phyloP scores from a whole-genome alignment of 106 monocot species.

The Posidonia australis region DNA sequence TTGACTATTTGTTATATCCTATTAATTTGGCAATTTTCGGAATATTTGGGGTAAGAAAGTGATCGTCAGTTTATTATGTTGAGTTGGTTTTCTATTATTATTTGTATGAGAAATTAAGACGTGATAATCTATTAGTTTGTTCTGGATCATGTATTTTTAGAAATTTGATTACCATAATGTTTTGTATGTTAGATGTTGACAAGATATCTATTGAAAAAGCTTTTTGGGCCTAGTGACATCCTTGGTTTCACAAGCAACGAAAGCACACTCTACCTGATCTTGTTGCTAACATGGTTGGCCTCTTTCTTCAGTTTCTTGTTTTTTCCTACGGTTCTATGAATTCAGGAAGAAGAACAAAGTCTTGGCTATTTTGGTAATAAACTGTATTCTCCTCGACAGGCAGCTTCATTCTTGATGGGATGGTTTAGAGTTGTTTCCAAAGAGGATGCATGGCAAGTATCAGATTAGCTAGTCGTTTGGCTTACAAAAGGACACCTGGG shows the following conservation, averaged over 20 bases:
- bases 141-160: too few species aligned
- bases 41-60: slow-evolving; percentile 45
- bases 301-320: background rate
- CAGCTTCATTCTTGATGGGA: slow-evolving; percentile 95
- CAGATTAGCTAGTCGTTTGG: slow-evolving; percentile 67
- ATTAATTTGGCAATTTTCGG: slow-evolving; percentile 55
- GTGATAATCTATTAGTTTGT: background rate
- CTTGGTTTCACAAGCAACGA: slow-evolving; percentile 13
- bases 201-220: slow-evolving; percentile 22
- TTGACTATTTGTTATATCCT: slow-evolving; percentile 50
- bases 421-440: too few species aligned
- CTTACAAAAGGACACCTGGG: slow-evolving; percentile 81
- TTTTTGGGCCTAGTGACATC: slow-evolving; percentile 14
- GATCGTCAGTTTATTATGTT: background rate
- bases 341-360: background rate
- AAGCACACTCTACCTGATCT: slow-evolving; percentile 20
- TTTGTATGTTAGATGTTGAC: too few species aligned
- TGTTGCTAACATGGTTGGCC: slow-evolving; percentile 15
- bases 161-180: too few species aligned
- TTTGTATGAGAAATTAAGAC: too few species aligned
- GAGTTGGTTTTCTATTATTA: background rate
- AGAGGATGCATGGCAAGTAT: slow-evolving; percentile 48
- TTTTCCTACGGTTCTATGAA: too few species aligned
- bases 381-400: slow-evolving; percentile 35
- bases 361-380: too few species aligned